Conservation (phyloP, 2,329 filamentous ascomycete species). For the Exophiala sideris region DNA sequence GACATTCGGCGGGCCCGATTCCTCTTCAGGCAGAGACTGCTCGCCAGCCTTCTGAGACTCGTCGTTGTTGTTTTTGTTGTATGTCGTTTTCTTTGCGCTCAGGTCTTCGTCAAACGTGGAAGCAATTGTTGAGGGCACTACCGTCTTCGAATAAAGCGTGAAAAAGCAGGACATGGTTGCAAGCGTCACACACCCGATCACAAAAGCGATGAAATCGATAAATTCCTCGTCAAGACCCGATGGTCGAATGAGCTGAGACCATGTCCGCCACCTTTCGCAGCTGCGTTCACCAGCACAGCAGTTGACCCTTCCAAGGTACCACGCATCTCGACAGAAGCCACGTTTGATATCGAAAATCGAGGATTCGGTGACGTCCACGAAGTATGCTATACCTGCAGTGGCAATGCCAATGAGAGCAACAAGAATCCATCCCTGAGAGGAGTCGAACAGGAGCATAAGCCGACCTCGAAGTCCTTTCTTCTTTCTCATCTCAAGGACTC, state of each 20-base stretch:
- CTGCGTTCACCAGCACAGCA: constrained; percentile 57
- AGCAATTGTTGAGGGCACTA: constrained; percentile 76
- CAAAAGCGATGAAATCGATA: constrained; percentile 75
- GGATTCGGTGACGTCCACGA: constrained; percentile 81
- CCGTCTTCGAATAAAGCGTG: constrained; percentile 86
- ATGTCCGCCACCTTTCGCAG: constrained; percentile 61
- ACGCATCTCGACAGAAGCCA: constrained; percentile 72
- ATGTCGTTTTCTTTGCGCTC: constrained; percentile 52
- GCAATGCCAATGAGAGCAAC: constrained; percentile 85
- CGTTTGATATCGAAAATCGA: constrained; percentile 87
- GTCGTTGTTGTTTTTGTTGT: constrained; percentile 40
- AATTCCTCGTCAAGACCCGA: constrained; percentile 50
- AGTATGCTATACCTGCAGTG: constrained; percentile 81
- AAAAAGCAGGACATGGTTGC: constrained; percentile 71
- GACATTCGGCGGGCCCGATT: constrained; percentile 46
- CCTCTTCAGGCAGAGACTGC: constrained; percentile 37
- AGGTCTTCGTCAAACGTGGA: constrained; percentile 91
- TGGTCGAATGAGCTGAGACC: constrained; percentile 62
- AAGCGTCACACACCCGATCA: constrained; percentile 67
- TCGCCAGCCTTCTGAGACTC: constrained; percentile 40
- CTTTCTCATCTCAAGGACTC: constrained; percentile 76
- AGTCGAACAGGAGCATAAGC: constrained; percentile 72
- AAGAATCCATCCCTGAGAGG: constrained; percentile 88
- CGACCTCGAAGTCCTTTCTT: constrained; percentile 84
- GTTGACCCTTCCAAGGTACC: constrained; percentile 69